phyloP scores from a whole-genome alignment of 2,329 filamentous ascomycete genomes.

The Coniochaeta hoffmannii region DNA sequence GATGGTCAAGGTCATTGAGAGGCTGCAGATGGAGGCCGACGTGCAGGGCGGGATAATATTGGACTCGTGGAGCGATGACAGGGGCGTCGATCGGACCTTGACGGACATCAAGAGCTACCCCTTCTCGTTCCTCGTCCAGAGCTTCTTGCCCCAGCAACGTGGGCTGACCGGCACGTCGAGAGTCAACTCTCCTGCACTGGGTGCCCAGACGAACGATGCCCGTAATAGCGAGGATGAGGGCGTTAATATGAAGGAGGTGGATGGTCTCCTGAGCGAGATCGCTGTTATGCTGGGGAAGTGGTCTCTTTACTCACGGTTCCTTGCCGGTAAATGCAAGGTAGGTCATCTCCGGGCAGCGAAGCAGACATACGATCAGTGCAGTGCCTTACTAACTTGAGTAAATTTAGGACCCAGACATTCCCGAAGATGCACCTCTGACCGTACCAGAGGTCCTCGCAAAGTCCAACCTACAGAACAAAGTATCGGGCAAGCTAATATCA shows the following conservation, averaged over 20 bases:
- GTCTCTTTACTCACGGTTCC: slow-evolving; percentile 85
- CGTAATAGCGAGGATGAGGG: slow-evolving; percentile 78
- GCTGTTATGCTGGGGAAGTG: slow-evolving; percentile 88
- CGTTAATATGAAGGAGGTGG: slow-evolving; percentile 95
- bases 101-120: slow-evolving; percentile 97
- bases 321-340: slow-evolving; percentile 80
- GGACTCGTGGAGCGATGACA: slow-evolving; percentile 91
- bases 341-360: slow-evolving; percentile 20
- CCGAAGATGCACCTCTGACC: slow-evolving; percentile 49
- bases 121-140: slow-evolving; percentile 94
- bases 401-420: slow-evolving; percentile 44
- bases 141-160: slow-evolving; percentile 68
- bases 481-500: slow-evolving; percentile 62
- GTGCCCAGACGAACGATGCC: slow-evolving; percentile 37
- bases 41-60: slow-evolving; percentile 93
- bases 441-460: slow-evolving; percentile 69
- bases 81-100: slow-evolving; percentile 73
- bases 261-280: slow-evolving; percentile 79
- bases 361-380: no score
- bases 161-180: slow-evolving; percentile 52
- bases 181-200: slow-evolving; percentile 67
- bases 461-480: slow-evolving; percentile 74
- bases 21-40: slow-evolving; percentile 89
- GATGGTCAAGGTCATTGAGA: slow-evolving; percentile 91
- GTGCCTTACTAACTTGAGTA: no score